Evolutionary conservation across 1,284 basidiomycete species (phyloP).

Genomic region (Pascua sp.): DNA sequence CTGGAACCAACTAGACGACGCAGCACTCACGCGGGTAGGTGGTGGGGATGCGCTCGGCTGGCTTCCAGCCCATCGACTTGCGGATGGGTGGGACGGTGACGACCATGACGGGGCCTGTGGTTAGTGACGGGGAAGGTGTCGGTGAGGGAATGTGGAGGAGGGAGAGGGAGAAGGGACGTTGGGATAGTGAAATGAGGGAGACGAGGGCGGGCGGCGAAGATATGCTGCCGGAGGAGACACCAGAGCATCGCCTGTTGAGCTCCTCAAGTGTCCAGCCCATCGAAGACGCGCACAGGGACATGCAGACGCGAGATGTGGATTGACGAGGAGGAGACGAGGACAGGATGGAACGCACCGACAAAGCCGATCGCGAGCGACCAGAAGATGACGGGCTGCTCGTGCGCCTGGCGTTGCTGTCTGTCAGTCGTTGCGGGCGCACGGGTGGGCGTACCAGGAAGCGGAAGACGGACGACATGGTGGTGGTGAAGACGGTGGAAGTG

Average conservation of each 20-base stretch:
- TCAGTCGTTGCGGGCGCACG: constrained; percentile 1
- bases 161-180: not conserved
- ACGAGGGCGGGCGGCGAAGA: too few species aligned
- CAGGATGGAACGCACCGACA: constrained; percentile 26
- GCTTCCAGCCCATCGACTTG: constrained; percentile 66
- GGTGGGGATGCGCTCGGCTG: constrained; percentile 70
- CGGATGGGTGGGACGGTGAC: constrained; percentile 75
- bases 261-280: too few species aligned
- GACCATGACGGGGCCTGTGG: constrained; percentile 69
- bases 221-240: too few species aligned
- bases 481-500: constrained; percentile 1
- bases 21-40: constrained; percentile 74
- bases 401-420: constrained; percentile 69
- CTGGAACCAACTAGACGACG: too few species aligned
- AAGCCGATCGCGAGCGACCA: constrained; percentile 75
- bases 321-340: not conserved
- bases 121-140: not conserved
- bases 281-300: too few species aligned
- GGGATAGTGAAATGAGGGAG: too few species aligned
- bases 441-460: constrained; percentile 19
- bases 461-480: constrained; percentile 33
- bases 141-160: too few species aligned
- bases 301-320: too few species aligned
- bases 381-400: constrained; percentile 89
- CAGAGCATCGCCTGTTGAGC: too few species aligned